Evolutionary conservation across 2,329 filamentous ascomycete species (phyloP), one percentile per base, ranked within the genome.

Genomic region (Talaromyces sp.): DNA sequence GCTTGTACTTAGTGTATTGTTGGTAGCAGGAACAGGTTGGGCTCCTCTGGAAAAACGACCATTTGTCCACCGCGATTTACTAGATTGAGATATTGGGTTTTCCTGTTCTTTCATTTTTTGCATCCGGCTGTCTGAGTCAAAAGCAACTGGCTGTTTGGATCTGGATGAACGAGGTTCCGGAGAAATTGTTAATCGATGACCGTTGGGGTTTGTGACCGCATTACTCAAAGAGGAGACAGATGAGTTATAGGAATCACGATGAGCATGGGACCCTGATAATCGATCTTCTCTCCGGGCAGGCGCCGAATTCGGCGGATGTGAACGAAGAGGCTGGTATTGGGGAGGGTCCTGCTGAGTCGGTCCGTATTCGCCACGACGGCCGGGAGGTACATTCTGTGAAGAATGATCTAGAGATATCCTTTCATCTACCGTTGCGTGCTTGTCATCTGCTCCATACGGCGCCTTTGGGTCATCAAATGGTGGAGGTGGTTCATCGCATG

Each of bases 401-500:
- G 56, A 12, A 33, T 47, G 4, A 34, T 28, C 30, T 31, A 23
- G 14, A 16, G 27, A 33, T 2, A 10, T 16, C 14, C 23, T 30
- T n/a, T 54, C 50, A 47, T 31, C n/a, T 28, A 36, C 44, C 4
- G n/a, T 30, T 6, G 30, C 36, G 5, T 58, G 33, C 40, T 64
- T 62, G 12, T 57, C 42, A n/a, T 61, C 63, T 27, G 52, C 53
- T n/a, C 14, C n/a, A 18, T 59, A 64, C 3, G 16, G n/a, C 18
- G 55, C 28, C 10, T 56, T 57, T n/a, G 23, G 18, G 8, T 59
- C 42, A 47, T 54, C 12, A 47, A 64, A 63, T 1, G 61, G 60
- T 9, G 63, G 63, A 10, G 63, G 63, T 4, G 63, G 34, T 12
- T 64, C 61, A 36, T 64, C 54, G 8, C 18, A 27, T 4, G 47